Percentiles rank a stretch among this genome's conserved stretches.
Evolutionary conservation across 2,329 filamentous ascomycete genomes (phyloP).

Genomic region (Remersonia thermophila): DNA sequence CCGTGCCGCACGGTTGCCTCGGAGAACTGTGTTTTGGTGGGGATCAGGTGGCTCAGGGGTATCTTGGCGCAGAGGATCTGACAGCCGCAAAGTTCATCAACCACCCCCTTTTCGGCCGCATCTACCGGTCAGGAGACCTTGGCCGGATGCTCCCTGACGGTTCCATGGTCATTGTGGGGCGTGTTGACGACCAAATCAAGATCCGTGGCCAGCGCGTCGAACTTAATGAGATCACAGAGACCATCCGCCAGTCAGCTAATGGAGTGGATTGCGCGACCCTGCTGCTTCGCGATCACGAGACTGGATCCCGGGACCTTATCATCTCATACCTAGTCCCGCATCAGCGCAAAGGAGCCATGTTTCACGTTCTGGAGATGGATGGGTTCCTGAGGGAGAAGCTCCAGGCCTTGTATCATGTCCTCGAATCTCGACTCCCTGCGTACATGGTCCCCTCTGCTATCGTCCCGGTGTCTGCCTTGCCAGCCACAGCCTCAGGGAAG

Average conservation of each 20-base stretch:
- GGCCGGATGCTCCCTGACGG: slow-evolving; percentile 69
- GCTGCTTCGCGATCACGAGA: slow-evolving; percentile 33
- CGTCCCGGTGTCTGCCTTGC: slow-evolving; percentile 56
- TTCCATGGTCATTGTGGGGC: slow-evolving; percentile 58
- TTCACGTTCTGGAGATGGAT: slow-evolving; percentile 27
- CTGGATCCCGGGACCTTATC: slow-evolving; percentile 38
- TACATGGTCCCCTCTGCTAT: slow-evolving; percentile 75
- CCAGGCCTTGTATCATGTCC: slow-evolving; percentile 36
- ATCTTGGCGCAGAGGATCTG: slow-evolving; percentile 52
- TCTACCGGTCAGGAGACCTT: slow-evolving; percentile 76
- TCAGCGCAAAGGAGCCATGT: slow-evolving; percentile 11
- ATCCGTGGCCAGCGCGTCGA: slow-evolving; percentile 71
- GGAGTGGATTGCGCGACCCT: slow-evolving; percentile 54
- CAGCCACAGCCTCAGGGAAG: slow-evolving; percentile 64
- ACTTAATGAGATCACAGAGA: slow-evolving; percentile 59
- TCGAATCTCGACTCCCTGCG: slow-evolving; percentile 46
- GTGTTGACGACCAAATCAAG: slow-evolving; percentile 71
- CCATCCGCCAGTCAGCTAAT: slow-evolving; percentile 38
- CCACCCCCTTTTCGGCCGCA: slow-evolving; percentile 54
- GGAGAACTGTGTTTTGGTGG: slow-evolving; percentile 85
- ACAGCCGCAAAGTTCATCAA: slow-evolving; percentile 56
- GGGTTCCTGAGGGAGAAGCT: slow-evolving; percentile 22
- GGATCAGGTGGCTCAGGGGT: slow-evolving; percentile 65
- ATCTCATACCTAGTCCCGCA: slow-evolving; percentile 56
- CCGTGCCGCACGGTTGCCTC: slow-evolving; percentile 56